Conservation (phyloP, 106 monocot genomes). For the Dendrobium officinale region DNA sequence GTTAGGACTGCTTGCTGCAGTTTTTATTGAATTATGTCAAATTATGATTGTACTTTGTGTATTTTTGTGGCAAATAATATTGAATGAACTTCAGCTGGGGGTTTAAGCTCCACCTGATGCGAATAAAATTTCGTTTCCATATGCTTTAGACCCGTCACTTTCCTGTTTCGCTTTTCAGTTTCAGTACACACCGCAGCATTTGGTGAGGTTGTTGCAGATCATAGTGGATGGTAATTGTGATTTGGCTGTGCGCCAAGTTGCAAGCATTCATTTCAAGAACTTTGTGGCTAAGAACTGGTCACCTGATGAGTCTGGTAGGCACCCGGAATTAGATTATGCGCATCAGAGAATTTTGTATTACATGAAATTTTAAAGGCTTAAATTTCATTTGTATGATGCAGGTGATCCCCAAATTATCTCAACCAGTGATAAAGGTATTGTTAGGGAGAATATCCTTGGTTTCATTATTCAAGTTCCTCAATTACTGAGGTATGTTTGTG, state of each 20-base stretch:
- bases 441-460: conserved; percentile 72
- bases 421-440: conserved; percentile 54
- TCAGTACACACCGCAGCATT: conserved; percentile 76
- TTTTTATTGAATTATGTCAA: not conserved
- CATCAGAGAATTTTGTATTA: not conserved
- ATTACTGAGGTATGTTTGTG: conserved; percentile 55
- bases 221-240: conserved; percentile 64
- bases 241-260: conserved; percentile 79
- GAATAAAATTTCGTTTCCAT: not conserved
- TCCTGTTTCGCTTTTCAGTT: conserved; percentile 38
- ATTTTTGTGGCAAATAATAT: not conserved
- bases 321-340: not conserved
- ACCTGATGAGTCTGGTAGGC: conserved; percentile 56
- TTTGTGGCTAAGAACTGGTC: conserved; percentile 95
- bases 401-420: conserved; percentile 58
- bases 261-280: conserved; percentile 97
- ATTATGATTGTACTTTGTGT: conserved; percentile 1
- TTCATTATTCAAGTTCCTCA: conserved; percentile 79
- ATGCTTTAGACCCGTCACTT: not conserved
- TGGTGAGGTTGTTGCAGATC: conserved; percentile 85
- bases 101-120: not conserved
- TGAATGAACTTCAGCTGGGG: not conserved
- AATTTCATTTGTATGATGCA: conserved; percentile 17
- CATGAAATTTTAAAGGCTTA: not conserved
- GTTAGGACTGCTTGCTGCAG: not conserved